Evolutionary conservation across 2,329 filamentous ascomycete genomes (phyloP), one percentile per base, ranked within the genome.

Genomic region (Alternaria ventricosa): DNA sequence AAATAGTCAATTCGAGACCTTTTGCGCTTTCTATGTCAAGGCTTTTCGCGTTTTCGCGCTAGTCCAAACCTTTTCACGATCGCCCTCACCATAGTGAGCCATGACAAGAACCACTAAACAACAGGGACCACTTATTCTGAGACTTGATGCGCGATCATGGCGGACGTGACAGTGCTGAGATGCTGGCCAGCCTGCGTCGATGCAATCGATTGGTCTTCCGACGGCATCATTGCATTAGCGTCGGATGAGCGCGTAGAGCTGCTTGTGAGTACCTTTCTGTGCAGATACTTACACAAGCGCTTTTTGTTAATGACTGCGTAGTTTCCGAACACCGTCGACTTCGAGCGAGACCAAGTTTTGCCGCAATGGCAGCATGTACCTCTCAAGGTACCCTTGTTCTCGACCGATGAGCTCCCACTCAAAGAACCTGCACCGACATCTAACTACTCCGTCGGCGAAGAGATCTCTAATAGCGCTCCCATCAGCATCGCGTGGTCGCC

Each of bases 171-270:
- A 30, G 73, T 75, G 59, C 64, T 80, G 20, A 70, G 68, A 23
- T 80, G 84, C 58, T 87, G 83, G 78, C 86, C 87, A 3, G 84
- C 84, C 4, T 84, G 83, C 62, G 75, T 81, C 25, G 79, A 86
- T 68, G 86, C 85, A 53, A 75, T 89, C n/a, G 80, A 83, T 55
- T 90, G 88, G 87, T 89, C 87, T 7, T 75, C 81, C 43, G 87
- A 89, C 68, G 85, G 86, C 49, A 84, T 86, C 53, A 81, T 90
- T 47, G 87, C 87, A 7, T 76, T 89, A 50, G 86, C 85, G 13
- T 84, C 84, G 11, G 85, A 86, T 55, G 87, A 89, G 69, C 79
- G 82, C 64, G 82, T 89, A 18, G 82, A 87, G 45, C 79, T 89
- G 43, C 72, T 89, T 80, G 87, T 74, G 61, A 57, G 63, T 56